Conservation (phyloP, 495 filamentous ascomycete species). For the Elaphomyces granulatus region DNA sequence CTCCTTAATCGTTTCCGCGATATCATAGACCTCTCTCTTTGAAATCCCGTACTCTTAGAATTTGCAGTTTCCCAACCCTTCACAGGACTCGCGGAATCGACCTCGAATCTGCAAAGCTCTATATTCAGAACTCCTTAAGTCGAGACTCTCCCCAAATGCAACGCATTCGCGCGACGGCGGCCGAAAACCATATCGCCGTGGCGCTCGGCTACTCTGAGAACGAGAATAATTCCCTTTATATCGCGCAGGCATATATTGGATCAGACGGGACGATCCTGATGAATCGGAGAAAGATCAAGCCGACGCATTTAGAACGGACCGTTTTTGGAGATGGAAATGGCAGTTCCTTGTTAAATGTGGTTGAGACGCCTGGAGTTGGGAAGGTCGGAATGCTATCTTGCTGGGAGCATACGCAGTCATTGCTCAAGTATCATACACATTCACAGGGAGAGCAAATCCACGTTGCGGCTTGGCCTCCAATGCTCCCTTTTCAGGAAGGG, state of each 20-base stretch:
- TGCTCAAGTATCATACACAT: constrained; percentile 43
- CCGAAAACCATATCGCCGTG: constrained; percentile 31
- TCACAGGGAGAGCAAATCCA: constrained; percentile 39
- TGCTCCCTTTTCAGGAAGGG: constrained; percentile 15
- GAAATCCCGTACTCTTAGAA: background rate
- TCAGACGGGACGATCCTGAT: constrained; percentile 30
- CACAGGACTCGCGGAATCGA: constrained; percentile 33
- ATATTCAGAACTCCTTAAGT: constrained; percentile 37
- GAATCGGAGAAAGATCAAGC: constrained; percentile 41
- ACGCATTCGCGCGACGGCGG: constrained; percentile 26
- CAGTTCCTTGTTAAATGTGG: constrained; percentile 28
- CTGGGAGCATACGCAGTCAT: constrained; percentile 47
- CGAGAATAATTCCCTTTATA: constrained; percentile 35
- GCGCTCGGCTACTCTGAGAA: constrained; percentile 41
- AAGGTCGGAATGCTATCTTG: constrained; percentile 36
- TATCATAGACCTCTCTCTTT: background rate
- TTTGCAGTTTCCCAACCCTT: constrained; percentile 1
- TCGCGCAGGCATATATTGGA: constrained; percentile 39
- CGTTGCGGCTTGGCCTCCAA: constrained; percentile 42
- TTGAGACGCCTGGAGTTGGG: constrained; percentile 24
- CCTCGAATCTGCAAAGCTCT: constrained; percentile 24
- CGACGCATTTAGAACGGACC: constrained; percentile 48
- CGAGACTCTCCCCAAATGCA: constrained; percentile 34
- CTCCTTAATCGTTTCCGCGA: too few species aligned
- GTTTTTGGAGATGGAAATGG: constrained; percentile 42